These are phyloP conservation scores for Stagonosporopsis tanaceti DNA, from an alignment of 2,329 filamentous ascomycete species.

Conservation along the genomic window DNA sequence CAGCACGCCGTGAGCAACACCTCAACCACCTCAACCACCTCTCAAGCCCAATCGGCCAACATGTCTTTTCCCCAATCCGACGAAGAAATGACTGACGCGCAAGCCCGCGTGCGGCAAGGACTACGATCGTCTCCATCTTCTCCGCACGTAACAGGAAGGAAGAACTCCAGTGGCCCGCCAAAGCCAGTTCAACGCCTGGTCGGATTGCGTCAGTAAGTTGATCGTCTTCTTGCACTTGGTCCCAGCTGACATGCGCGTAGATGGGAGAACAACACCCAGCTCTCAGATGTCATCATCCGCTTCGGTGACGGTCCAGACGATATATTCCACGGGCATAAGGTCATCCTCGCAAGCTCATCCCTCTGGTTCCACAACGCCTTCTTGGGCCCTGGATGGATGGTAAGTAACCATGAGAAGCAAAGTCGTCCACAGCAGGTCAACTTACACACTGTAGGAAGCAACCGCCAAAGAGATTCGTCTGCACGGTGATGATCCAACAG, in stretches of 20 bases:
- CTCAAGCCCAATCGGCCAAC: not conserved
- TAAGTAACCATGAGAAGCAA: not conserved
- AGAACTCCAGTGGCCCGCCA: not conserved
- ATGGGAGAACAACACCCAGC: not conserved
- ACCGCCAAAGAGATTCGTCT: not conserved
- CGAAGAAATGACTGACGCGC: not conserved
- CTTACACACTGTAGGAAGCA: not conserved
- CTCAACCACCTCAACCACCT: not conserved
- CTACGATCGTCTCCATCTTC: not conserved
- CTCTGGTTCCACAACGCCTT: not conserved
- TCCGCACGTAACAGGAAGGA: not conserved
- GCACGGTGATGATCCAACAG: not conserved
- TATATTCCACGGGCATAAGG: not conserved
- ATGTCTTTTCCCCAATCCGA: not conserved
- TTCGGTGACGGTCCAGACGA: not conserved
- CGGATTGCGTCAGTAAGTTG: not conserved
- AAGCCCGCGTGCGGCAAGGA: not conserved
- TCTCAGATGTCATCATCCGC: not conserved
- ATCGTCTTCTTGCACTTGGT: not conserved
- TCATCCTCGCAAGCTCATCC: not conserved
- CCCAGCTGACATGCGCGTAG: not conserved
- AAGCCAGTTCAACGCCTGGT: not conserved
- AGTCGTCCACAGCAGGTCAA: not conserved
- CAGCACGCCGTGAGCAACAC: not conserved
- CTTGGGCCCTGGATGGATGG: not conserved